These are phyloP conservation scores for Nothophaeocryptopus gaeumannii DNA, from an alignment of 2,329 filamentous ascomycete genomes.

Conservation along the genomic window DNA sequence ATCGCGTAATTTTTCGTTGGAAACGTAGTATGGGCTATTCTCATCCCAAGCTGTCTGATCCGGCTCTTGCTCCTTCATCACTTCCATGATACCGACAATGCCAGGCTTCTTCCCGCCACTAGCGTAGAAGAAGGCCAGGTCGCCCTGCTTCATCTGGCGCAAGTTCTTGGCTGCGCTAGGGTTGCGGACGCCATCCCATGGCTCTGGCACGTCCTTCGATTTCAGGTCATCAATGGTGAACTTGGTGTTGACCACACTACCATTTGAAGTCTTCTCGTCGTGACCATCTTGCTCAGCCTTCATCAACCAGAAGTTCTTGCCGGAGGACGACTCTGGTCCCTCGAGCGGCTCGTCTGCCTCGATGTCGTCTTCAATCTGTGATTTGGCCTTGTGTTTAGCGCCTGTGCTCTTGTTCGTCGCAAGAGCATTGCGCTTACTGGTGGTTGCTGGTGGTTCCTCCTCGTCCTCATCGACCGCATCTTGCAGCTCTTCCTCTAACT, in stretches of 20 bases:
- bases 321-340: slow-evolving; percentile 8
- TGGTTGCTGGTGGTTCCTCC: slow-evolving; percentile 7
- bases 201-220: slow-evolving; percentile 70
- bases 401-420: slow-evolving; percentile 15
- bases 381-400: slow-evolving; percentile 21
- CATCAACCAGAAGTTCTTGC: slow-evolving; percentile 46
- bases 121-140: slow-evolving; percentile 95
- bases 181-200: slow-evolving; percentile 71
- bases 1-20: slow-evolving; percentile 67
- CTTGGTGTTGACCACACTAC: slow-evolving; percentile 80
- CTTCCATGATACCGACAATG: slow-evolving; percentile 65
- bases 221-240: slow-evolving; percentile 92
- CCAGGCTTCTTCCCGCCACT: slow-evolving; percentile 88
- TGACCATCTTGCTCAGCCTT: slow-evolving; percentile 75
- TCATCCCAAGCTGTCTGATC: slow-evolving; percentile 73
- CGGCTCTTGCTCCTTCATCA: slow-evolving; percentile 77
- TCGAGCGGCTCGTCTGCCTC: slow-evolving; percentile 1
- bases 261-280: slow-evolving; percentile 63
- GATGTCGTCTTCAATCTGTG: slow-evolving; percentile 9
- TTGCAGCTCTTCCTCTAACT: slow-evolving; percentile 31
- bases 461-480: slow-evolving; percentile 21
- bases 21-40: slow-evolving; percentile 77
- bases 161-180: slow-evolving; percentile 77
- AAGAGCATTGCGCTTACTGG: slow-evolving; percentile 15
- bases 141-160: slow-evolving; percentile 83